Evolutionary conservation across 345 rosid species (phyloP).

Genomic region (Pistacia vera): DNA sequence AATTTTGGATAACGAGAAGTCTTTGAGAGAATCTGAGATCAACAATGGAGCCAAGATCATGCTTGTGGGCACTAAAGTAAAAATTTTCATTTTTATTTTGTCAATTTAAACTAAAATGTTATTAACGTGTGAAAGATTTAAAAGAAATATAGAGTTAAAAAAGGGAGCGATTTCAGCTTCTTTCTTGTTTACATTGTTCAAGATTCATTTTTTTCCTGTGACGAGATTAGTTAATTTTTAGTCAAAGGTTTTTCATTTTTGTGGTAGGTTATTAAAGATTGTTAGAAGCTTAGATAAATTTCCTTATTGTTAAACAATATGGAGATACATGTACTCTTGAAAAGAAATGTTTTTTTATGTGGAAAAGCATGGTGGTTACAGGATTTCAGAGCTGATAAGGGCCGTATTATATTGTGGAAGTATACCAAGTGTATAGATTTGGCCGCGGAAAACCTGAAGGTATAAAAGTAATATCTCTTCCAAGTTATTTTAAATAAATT

Average conservation of each 20-base stretch:
- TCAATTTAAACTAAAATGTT: too few species aligned
- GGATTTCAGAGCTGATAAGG: conserved; percentile 43
- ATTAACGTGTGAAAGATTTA: too few species aligned
- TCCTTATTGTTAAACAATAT: background rate
- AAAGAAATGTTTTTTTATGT: background rate
- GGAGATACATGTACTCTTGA: background rate
- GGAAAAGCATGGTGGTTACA: background rate
- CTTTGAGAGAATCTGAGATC: conserved; percentile 62
- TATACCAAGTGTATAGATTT: conserved; percentile 72
- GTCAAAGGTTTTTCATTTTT: background rate
- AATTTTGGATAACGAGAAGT: conserved; percentile 66
- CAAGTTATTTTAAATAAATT: background rate
- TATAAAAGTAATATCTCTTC: conserved; percentile 22
- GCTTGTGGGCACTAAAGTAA: conserved; percentile 76
- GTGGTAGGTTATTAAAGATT: background rate
- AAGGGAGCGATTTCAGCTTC: background rate
- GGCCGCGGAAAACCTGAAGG: conserved; percentile 72
- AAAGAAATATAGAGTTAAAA: background rate
- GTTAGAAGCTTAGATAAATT: background rate
- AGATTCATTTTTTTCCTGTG: background rate
- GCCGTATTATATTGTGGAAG: conserved; percentile 62
- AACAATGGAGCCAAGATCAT: conserved; percentile 75
- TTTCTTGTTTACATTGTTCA: background rate
- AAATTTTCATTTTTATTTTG: too few species aligned
- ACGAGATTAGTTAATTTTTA: too few species aligned